Conservation (phyloP, 768 basidiomycete genomes). For the Epithele typhae region DNA sequence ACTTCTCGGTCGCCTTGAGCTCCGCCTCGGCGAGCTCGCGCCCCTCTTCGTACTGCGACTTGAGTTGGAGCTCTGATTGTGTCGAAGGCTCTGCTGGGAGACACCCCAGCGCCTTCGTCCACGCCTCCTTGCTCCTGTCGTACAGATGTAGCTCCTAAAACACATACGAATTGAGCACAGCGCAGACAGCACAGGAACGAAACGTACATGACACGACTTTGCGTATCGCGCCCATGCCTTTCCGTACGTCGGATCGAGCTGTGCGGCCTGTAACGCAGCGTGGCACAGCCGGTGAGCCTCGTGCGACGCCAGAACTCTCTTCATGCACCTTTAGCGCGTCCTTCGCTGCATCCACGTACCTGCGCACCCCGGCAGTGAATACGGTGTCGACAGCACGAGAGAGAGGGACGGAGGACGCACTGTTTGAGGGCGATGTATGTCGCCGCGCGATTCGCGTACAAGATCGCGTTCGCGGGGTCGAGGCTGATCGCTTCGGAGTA, state of each 20-base stretch:
- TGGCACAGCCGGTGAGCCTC: not conserved
- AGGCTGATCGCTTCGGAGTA: constrained; percentile 40
- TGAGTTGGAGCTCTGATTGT: constrained; percentile 14
- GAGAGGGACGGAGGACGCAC: constrained; percentile 19
- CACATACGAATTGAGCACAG: constrained; percentile 14
- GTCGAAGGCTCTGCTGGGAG: constrained; percentile 8
- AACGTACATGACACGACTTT: too few species aligned
- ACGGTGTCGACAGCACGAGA: too few species aligned
- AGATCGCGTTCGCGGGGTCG: constrained; percentile 33
- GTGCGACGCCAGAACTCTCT: too few species aligned
- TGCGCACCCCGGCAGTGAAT: not conserved
- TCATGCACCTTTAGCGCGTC: constrained; percentile 15
- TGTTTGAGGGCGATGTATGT: constrained; percentile 33
- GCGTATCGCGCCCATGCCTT: constrained; percentile 24
- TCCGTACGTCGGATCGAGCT: constrained; percentile 19
- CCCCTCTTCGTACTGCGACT: constrained; percentile 17
- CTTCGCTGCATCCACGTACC: constrained; percentile 12
- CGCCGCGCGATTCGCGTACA: constrained; percentile 44
- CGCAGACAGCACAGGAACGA: too few species aligned
- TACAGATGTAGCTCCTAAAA: constrained; percentile 10
- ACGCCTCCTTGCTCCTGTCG: constrained; percentile 10
- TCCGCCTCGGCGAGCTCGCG: constrained; percentile 9
- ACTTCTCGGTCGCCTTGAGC: too few species aligned
- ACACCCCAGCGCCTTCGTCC: constrained; percentile 13
- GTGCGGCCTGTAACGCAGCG: constrained; percentile 13